phyloP scores from a whole-genome alignment of 192 early-diverging fungal species.

The Linnemannia elongata region DNA sequence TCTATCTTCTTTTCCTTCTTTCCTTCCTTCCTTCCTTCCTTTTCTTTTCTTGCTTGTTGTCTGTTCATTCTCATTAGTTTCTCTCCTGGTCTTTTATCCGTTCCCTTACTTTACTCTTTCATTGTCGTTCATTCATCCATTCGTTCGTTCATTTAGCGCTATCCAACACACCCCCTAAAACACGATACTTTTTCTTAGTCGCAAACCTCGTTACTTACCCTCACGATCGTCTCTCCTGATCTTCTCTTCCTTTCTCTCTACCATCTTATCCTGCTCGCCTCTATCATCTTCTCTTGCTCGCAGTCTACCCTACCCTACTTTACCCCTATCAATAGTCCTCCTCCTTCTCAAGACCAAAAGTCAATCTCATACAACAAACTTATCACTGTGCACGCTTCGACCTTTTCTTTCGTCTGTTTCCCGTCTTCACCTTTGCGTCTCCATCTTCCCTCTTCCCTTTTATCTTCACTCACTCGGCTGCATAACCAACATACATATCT shows the following conservation, averaged over 20 bases:
- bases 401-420: not conserved
- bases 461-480: not conserved
- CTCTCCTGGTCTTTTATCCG: not conserved
- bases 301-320: not conserved
- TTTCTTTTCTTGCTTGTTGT: not conserved
- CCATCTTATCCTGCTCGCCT: not conserved
- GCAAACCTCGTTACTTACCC: not conserved
- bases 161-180: not conserved
- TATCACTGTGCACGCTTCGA: not conserved
- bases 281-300: no score
- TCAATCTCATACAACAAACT: not conserved
- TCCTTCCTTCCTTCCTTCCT: not conserved
- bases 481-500: not conserved
- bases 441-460: not conserved
- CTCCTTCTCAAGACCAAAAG: not conserved
- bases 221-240: slow-evolving; percentile 6
- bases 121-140: not conserved
- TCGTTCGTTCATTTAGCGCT: not conserved
- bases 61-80: not conserved
- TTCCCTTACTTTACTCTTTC: not conserved
- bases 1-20: not conserved
- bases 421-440: no score
- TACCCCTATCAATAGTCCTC: not conserved
- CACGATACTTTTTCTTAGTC: not conserved
- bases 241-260: not conserved